Conservation (phyloP, 106 monocot species). For the Allium cepa region DNA sequence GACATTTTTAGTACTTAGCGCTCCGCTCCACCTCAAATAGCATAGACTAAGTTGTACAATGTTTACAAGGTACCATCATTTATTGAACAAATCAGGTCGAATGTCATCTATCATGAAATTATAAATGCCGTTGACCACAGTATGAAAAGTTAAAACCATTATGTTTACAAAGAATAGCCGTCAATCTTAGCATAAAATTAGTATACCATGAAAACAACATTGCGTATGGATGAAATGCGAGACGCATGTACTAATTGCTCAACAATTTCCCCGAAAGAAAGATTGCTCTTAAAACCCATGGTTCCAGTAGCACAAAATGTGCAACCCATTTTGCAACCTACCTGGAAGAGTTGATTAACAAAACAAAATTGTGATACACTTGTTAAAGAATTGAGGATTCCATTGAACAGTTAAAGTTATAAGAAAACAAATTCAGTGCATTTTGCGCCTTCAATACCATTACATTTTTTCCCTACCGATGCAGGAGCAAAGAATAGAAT, state of each 20-base stretch:
- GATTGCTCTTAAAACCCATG: slow-evolving; percentile 94
- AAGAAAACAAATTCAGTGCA: background rate
- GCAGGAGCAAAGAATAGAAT: background rate
- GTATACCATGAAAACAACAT: slow-evolving; percentile 98
- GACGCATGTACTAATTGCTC: slow-evolving; percentile 90
- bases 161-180: too few relatives aligned
- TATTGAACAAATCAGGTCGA: background rate
- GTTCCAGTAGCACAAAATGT: slow-evolving; percentile 97
- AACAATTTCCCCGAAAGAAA: slow-evolving; percentile 93
- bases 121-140: background rate
- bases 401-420: background rate
- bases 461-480: background rate
- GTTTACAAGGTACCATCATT: background rate
- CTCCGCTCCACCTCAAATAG: too few relatives aligned
- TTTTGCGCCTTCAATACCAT: too few relatives aligned
- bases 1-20: too few relatives aligned
- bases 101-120: background rate
- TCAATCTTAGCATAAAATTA: background rate
- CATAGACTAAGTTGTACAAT: background rate
- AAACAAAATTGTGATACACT: background rate
- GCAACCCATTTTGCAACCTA: slow-evolving; percentile 99
- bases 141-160: background rate
- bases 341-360: slow-evolving; percentile 31
- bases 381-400: too few relatives aligned
- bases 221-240: slow-evolving; percentile 63